phyloP scores from a whole-genome alignment of 2,329 filamentous ascomycete species.

The Epichloe typhina region DNA sequence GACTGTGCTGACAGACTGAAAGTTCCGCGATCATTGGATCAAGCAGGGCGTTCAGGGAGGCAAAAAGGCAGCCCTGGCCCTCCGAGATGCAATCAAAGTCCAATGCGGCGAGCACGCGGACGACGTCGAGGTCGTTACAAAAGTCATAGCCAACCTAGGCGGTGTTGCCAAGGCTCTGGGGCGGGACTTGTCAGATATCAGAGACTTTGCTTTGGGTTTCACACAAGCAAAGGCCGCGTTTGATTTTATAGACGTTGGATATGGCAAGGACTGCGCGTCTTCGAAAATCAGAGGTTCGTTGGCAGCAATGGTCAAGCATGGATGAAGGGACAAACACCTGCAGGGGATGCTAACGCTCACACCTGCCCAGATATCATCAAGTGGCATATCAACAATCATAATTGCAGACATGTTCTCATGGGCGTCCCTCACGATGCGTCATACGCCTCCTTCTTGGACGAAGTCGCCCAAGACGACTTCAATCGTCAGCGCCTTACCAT shows the following conservation, averaged over 20 bases:
- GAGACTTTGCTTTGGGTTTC: conserved; percentile 46
- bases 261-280: conserved; percentile 44
- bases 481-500: conserved; percentile 34
- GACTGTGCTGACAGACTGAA: conserved; percentile 7
- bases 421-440: conserved; percentile 49
- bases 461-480: conserved; percentile 33
- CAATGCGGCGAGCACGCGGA: conserved; percentile 30
- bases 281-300: conserved; percentile 44
- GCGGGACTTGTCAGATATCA: conserved; percentile 34
- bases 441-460: conserved; percentile 46
- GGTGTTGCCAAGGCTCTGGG: conserved; percentile 37
- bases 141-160: conserved; percentile 41
- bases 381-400: conserved; percentile 46
- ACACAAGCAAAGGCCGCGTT: conserved; percentile 45
- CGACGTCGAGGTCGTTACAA: conserved; percentile 41
- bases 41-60: conserved; percentile 42
- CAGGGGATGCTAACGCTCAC: neutral
- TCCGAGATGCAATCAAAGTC: conserved; percentile 34
- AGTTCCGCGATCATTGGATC: conserved; percentile 47
- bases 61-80: conserved; percentile 35
- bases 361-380: conserved; percentile 30
- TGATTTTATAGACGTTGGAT: conserved; percentile 51
- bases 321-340: neutral
- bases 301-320: neutral
- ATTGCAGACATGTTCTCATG: conserved; percentile 48